Base-by-base conservation (phyloP, 139 green algal species). In the Chlamydomonas eustigma region DNA sequence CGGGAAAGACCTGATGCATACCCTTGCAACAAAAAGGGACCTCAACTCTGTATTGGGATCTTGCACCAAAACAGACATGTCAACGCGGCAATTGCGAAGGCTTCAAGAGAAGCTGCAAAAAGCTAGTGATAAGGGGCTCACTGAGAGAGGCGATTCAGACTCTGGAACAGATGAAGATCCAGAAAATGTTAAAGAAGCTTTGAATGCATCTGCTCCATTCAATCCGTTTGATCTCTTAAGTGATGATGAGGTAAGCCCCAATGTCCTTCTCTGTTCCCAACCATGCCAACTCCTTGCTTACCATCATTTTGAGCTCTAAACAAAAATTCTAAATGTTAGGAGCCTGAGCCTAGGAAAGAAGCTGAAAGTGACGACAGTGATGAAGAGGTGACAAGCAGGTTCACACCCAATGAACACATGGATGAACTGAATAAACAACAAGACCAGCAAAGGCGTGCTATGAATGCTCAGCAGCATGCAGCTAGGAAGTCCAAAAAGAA, bases 191-290 rank as follows among this genome's bases (percentile, higher is more conserved):
- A 4, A 3, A 4, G 36, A 3, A 0, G 6, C 39, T 6, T 34
- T 18, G 8, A 68, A 71, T 34, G 33, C 34, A 6, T 6, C 66
- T 50, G 66, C 76, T 0, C 77, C 81, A 0, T 93, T 93, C 79
- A 93, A 94, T 72, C 90, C 87, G 0, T 92, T 94, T 51, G 77
- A 86, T n/a, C 79, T 94, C 37, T 67, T 94, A 2, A 83, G 22
- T 25, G 85, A 87, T n/a, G 83, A 88, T 2, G 84, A 93, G 37
- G 84, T 80, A 30, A 36, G 71, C 5, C n/a, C n/a, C n/a, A n/a
- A n/a, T n/a, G n/a, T n/a, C n/a, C n/a, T n/a, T n/a, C n/a, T n/a
- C n/a, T n/a, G n/a, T n/a, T n/a, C n/a, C n/a, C n/a, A n/a, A n/a
- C n/a, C n/a, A n/a, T n/a, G n/a, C n/a, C n/a, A n/a, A n/a, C n/a